Base-by-base conservation (phyloP, 2,329 filamentous ascomycete genomes). In the Sporothrix pallida region DNA sequence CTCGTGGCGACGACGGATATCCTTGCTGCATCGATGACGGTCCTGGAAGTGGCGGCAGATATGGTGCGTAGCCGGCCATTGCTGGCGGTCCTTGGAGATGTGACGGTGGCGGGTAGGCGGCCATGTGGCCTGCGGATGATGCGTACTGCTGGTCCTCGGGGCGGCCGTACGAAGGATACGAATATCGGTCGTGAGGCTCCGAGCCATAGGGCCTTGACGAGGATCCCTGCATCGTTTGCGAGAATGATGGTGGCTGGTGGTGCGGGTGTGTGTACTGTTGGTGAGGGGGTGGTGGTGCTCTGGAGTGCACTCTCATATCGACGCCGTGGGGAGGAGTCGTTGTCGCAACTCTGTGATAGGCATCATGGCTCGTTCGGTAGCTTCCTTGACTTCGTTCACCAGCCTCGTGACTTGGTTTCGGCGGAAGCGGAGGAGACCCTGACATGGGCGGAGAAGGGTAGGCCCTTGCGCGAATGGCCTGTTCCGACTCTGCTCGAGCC, bases 381-480 rank as follows among this genome's bases (percentile, higher is more conserved):
- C 81, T 81, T 79, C 82, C 83, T 79, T 87, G 86, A 79, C 84
- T 83, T 81, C 86, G 85, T 82, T 87, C 86, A 82, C 84, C 85
- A 79, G 85, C 85, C 82, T 89, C 87, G 82, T 84, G 86, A 81
- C 85, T 85, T 84, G 83, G 81, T 84, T 87, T 89, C 81, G 86
- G 84, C 82, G 88, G 87, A 79, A 87, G 84, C 78, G 86, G 86
- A 79, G 89, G 88, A 85, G 90, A 91, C 81, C 88, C 89, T 86
- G 90, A 91, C 90, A 92, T 92, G 86, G 90, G 90, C 84, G 90
- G 90, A 86, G 90, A 92, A 81, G 89, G 90, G 84, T 92, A 92
- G 81, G 87, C 88, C 85, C 85, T 85, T 80, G 84, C 84, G 79
- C 84, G 86, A 84, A 84, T 84, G 83, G 81, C 81, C 72, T 83